Percentiles rank a stretch among this genome's conserved stretches.
phyloP scores from a whole-genome alignment of 495 filamentous ascomycete genomes.

The Rostrohypoxylon terebratum region DNA sequence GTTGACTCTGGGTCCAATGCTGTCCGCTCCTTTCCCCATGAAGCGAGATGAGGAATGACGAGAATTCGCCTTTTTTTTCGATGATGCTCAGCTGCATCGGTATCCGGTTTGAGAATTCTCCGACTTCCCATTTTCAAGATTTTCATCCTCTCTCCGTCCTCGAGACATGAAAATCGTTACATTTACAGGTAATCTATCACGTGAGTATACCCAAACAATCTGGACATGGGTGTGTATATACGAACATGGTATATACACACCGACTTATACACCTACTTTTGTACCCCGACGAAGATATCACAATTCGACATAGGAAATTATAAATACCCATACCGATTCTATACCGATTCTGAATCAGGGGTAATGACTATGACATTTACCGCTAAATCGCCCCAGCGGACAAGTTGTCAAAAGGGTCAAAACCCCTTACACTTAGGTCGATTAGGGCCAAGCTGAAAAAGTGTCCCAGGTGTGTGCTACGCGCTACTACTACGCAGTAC shows the following conservation, averaged over 20 bases:
- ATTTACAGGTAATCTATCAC: slow-evolving; percentile 3
- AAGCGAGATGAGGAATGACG: slow-evolving; percentile 23
- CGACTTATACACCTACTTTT: background rate
- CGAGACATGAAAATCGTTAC: background rate
- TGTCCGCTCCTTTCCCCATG: background rate
- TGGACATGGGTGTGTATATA: background rate
- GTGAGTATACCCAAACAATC: slow-evolving; percentile 1
- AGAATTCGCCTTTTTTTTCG: background rate
- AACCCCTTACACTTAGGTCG: background rate
- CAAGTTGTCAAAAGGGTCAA: slow-evolving; percentile 1
- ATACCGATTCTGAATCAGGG: background rate
- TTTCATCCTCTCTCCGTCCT: background rate
- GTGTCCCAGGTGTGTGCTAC: background rate
- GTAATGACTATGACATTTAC: background rate
- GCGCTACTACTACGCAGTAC: too few species aligned
- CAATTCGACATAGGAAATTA: background rate
- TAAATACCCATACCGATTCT: background rate
- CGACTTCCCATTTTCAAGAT: slow-evolving; percentile 2
- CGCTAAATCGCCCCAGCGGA: background rate
- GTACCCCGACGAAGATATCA: background rate
- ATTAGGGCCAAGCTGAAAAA: background rate
- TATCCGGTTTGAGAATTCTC: slow-evolving; percentile 12
- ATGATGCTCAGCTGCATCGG: background rate
- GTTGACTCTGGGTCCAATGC: background rate
- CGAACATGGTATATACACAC: background rate